A percentile compares a stretch with the other conserved stretches of the same genome.
Conservation (phyloP, 306 rosid genomes). For the Trifolium dubium region DNA sequence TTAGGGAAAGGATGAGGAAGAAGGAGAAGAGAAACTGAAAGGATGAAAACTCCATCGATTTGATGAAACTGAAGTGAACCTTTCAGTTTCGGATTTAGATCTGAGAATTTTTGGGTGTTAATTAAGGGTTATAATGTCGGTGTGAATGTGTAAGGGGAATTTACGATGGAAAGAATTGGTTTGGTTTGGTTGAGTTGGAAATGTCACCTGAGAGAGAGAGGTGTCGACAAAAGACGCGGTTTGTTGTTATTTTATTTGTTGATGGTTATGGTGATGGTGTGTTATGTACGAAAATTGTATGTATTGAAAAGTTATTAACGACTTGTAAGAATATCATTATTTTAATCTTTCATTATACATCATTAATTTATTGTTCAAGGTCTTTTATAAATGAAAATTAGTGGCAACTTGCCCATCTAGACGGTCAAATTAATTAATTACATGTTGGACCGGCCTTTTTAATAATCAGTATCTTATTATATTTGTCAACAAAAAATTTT, state of each 20-base stretch:
- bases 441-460: background rate
- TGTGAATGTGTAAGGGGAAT: background rate
- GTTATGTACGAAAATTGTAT: background rate
- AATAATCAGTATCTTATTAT: no score
- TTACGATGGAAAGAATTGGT: background rate
- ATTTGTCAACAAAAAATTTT: no score
- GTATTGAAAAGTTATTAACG: background rate
- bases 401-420: background rate
- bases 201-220: background rate
- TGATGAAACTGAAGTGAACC: background rate
- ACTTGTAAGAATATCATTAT: background rate
- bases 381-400: background rate
- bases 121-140: background rate
- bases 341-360: no score
- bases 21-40: slow-evolving; percentile 27
- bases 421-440: background rate
- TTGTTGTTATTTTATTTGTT: background rate
- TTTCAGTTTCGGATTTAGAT: slow-evolving; percentile 41
- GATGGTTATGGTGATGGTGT: background rate
- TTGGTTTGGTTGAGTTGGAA: background rate
- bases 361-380: background rate
- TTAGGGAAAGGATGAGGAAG: slow-evolving; percentile 31
- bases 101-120: background rate
- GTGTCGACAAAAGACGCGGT: slow-evolving; percentile 2
- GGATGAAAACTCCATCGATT: slow-evolving; percentile 32